Evolutionary conservation across 345 rosid genomes (phyloP), one percentile per base, ranked within the genome.

Genomic region (Erysimum cheiranthoides): DNA sequence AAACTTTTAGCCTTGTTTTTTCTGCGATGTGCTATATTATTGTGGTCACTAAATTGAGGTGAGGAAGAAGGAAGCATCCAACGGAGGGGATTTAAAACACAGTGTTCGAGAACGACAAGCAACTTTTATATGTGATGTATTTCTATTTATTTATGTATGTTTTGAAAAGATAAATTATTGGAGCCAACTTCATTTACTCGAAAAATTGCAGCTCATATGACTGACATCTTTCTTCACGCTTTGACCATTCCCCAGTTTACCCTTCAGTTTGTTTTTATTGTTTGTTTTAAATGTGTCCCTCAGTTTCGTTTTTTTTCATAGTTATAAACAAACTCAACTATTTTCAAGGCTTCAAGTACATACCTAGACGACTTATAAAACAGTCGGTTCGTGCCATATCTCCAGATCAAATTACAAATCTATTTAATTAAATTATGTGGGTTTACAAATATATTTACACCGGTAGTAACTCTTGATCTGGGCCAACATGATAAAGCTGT

Each of bases 1-100:
- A 46, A 35, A 45, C 32, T 56, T 32, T 36, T 9, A n/a, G 4
- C 31, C 10, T 31, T 49, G 13, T 34, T 49, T 65, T 74, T 35
- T 35, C 10, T 65, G 39, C 32, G 64, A 31, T 31, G 68, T 52
- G 43, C 30, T 16, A 58, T 17, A 60, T 38, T 21, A 31, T 40
- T 39, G 54, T 67, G 54, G 79, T 51, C 74, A 51, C 70, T n/a
- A 52, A 17, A 61, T 3, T 42, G 49, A 61, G 70, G 47, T 10
- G 38, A 34, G 50, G 68, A 34, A 40, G n/a, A 17, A 52, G n/a
- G 46, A 34, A 43, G 10, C 31, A 68, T 76, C 64, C 64, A 52
- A 76, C 74, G 74, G 74, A 61, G 16, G 74, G 79, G 79, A 76
- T 68, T 61, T 39, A 52, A 76, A 42, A 76, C 74, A 69, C 74